Evolutionary conservation across 2,329 filamentous ascomycete genomes (phyloP).

Genomic region (Fulvia fulva): DNA sequence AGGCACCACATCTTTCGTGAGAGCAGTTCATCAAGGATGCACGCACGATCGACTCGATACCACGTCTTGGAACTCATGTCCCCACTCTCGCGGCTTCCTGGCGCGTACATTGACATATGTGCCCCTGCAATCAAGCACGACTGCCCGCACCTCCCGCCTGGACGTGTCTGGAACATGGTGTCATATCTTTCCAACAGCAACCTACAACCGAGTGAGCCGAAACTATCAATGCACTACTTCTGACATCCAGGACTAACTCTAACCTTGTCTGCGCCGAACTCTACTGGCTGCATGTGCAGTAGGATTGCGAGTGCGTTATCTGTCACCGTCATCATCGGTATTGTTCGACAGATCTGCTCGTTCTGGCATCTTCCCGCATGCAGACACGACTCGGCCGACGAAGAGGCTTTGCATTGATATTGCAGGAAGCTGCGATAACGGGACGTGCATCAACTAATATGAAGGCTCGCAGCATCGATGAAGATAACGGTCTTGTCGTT

Average conservation of each 20-base stretch:
- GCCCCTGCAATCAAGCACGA: background rate
- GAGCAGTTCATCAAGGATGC: too few species aligned
- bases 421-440: too few species aligned
- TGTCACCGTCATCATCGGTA: background rate
- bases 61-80: background rate
- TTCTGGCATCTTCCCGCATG: background rate
- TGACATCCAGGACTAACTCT: background rate
- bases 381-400: background rate
- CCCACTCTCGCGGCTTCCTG: background rate
- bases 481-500: too few species aligned
- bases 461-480: too few species aligned
- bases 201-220: background rate
- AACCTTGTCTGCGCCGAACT: background rate
- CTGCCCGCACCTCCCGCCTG: background rate
- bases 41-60: too few species aligned
- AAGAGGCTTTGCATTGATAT: background rate
- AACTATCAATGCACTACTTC: background rate
- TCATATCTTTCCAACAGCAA: background rate
- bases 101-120: background rate
- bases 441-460: too few species aligned
- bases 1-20: background rate
- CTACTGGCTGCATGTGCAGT: background rate
- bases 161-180: background rate
- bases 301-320: background rate
- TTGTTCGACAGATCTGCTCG: background rate